Evolutionary conservation across 768 basidiomycete genomes (phyloP).

Genomic region (Boletales sp.): DNA sequence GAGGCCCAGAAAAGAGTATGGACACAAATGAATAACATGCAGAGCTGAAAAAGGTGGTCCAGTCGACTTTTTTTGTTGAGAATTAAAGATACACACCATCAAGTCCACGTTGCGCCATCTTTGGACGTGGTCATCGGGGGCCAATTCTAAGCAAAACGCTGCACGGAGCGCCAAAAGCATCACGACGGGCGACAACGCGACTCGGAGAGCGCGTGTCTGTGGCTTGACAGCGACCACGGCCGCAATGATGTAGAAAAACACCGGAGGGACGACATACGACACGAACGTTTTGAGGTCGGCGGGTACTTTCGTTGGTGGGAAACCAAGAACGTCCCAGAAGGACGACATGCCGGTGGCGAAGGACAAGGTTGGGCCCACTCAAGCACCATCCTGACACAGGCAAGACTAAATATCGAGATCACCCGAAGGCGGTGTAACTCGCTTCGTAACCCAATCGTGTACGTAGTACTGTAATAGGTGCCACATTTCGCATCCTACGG

Average conservation of each 20-base stretch:
- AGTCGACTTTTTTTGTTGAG: too few relatives aligned
- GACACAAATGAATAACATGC: slow-evolving; percentile 6
- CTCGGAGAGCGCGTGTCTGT: slow-evolving; percentile 39
- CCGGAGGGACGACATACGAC: slow-evolving; percentile 37
- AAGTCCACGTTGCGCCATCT: slow-evolving; percentile 6
- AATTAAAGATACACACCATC: slow-evolving; percentile 1
- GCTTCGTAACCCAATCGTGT: too few relatives aligned
- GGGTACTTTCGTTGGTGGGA: slow-evolving; percentile 12
- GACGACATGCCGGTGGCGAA: background rate
- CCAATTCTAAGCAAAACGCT: slow-evolving; percentile 12
- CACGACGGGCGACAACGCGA: slow-evolving; percentile 45
- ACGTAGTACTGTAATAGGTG: too few relatives aligned
- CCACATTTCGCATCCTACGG: too few relatives aligned
- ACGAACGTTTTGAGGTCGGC: slow-evolving; percentile 33
- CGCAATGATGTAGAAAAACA: slow-evolving; percentile 43
- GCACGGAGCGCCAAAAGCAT: slow-evolving; percentile 41
- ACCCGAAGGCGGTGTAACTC: too few relatives aligned
- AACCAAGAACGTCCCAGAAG: background rate
- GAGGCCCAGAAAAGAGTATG: slow-evolving; percentile 13
- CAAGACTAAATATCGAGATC: too few relatives aligned
- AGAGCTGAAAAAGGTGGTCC: background rate
- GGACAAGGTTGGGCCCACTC: background rate
- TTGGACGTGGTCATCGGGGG: background rate
- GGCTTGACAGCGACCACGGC: slow-evolving; percentile 49
- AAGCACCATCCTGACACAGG: too few relatives aligned